phyloP scores from a whole-genome alignment of 371 early-diverging fungal species.

The Syncephalastrum monosporum region DNA sequence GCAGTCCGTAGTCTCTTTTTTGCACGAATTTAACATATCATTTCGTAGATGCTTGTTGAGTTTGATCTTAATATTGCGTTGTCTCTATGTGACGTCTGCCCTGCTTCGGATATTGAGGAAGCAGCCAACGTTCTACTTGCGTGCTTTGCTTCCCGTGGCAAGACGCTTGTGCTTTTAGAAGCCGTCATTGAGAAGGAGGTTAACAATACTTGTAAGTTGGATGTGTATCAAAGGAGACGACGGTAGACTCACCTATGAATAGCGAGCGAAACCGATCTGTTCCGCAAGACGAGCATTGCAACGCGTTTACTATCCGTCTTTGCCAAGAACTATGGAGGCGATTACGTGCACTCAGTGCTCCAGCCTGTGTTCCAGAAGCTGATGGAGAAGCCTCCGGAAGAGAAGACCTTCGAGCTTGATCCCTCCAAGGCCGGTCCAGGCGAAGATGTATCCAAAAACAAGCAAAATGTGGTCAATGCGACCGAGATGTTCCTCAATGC shows the following conservation, averaged over 20 bases:
- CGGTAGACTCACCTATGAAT: constrained; percentile 15
- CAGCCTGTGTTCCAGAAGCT: constrained; percentile 70
- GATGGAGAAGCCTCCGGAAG: constrained; percentile 49
- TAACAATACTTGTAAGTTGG: constrained; percentile 59
- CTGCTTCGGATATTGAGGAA: constrained; percentile 86
- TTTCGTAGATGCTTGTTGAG: constrained; percentile 53
- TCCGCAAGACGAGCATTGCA: constrained; percentile 90
- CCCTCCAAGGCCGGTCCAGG: constrained; percentile 70
- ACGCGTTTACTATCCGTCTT: constrained; percentile 83
- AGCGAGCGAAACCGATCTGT: constrained; percentile 81
- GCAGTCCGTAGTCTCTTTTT: too few species aligned
- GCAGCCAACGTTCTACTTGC: constrained; percentile 75
- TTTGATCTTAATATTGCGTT: constrained; percentile 72
- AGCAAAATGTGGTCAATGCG: constrained; percentile 76
- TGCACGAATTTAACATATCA: neutral
- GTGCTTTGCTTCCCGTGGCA: constrained; percentile 77
- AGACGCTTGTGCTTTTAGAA: constrained; percentile 71
- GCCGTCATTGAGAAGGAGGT: constrained; percentile 86
- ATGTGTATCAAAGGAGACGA: neutral
- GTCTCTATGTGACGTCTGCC: constrained; percentile 85
- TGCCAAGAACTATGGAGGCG: constrained; percentile 79
- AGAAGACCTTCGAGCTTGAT: constrained; percentile 76
- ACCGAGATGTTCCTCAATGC: constrained; percentile 80
- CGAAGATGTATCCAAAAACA: constrained; percentile 68
- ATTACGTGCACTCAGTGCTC: constrained; percentile 79